Evolutionary conservation across 1,284 basidiomycete genomes (phyloP), one percentile per base, ranked within the genome.

Genomic region (Boletus hoseneyae): DNA sequence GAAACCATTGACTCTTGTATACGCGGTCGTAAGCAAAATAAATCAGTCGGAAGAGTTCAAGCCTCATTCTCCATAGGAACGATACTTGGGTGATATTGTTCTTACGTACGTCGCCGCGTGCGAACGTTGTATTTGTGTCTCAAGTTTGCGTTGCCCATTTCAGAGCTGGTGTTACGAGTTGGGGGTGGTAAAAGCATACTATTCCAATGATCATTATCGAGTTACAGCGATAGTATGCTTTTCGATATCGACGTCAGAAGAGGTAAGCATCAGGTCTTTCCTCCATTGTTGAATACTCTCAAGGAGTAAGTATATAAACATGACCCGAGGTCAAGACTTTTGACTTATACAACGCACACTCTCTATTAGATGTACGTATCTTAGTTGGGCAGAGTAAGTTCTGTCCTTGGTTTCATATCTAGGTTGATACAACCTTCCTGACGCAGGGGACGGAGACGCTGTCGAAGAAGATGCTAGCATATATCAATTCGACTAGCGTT

Each of bases 11-110:
- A 65, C 63, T 3, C 48, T 65, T 11, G 55, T 69, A 32, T 69
- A 65, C 27, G 29, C 51, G 32, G 53, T 60, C 35, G 67, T 65
- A 44, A 57, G 67, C 40, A 19, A 16, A 30, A 19, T 13, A 12
- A 27, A 10, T 3, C 16, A 1, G 3, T 21, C n/a, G 9, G 32
- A 41, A 19, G 30, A 15, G 21, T 38, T n/a, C 33, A 11, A 27
- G 39, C 29, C 33, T 62, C 18, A 55, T 41, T 29, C n/a, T 40
- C 18, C 38, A 33, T 41, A 65, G 63, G 63, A 63, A 36, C 65
- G 63, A 42, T 65, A 69, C 29, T 32, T 65, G n/a, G 64, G 63
- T 23, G 65, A 69, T 52, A 34, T 54, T 25, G 60, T 69, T 39
- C 55, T 65, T 4, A 25, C 69, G 63, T 69, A 53, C 34, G 64